Evolutionary conservation across 495 filamentous ascomycete species (phyloP), one percentile per base, ranked within the genome.

Genomic region (Bacidia gigantensis): DNA sequence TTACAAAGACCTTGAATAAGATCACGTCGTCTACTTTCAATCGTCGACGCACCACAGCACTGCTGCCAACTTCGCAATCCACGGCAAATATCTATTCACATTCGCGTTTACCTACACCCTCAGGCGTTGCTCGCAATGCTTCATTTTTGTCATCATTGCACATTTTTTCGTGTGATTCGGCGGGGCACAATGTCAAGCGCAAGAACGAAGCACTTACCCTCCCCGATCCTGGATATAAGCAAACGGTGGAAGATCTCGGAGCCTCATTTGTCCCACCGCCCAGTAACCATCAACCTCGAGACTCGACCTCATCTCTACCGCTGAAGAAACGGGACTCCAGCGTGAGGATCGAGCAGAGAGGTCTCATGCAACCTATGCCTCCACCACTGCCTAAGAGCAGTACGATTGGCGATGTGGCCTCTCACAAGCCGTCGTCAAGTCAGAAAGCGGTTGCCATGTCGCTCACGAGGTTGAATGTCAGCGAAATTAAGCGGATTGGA

Each of bases 341-440:
- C 48, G 49, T 54, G 32, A 46, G 51, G 26, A 58, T 61, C 42
- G 39, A 50, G 44, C 53, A 58, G 24, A 52, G 50, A 26, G 52
- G 56, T 18, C 46, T 61, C 3, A 61, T 61, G 59, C 49, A 55
- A 23, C 59, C 59, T 14, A 53, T 61, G 20, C 26, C 44, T 11
- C 59, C 59, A 9, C 59, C 59, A 12, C 50, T 58, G 21, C 59
- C 59, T 42, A 58, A 54, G 29, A 56, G 54, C 54, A 59, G 29
- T 17, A 57, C 59, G 0, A 52, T 54, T 18, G 52, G 38, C 25
- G 41, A 50, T 12, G 40, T 58, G 5, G 26, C 47, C 17, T 35
- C 14, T 25, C 3, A 17, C 9, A 24, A 12, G 7, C 7, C 12
- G 17, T 44, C 41, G 20, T 17, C 41, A 35, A 14, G 41, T 17